Evolutionary conservation across 1,139 yeast species (phyloP).

Genomic region (Scheffersomyces quercinus): DNA sequence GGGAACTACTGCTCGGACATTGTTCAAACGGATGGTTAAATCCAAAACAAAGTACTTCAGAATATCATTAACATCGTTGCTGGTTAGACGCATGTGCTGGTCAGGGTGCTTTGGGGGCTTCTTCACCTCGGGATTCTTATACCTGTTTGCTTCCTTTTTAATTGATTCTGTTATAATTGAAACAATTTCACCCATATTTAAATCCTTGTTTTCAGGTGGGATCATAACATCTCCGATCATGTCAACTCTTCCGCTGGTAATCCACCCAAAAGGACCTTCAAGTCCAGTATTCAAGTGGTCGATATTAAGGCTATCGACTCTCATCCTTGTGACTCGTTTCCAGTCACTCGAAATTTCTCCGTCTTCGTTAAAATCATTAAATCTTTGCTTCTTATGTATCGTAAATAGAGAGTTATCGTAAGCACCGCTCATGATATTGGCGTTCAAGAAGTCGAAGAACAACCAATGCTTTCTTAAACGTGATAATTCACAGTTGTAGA

Average conservation of each 20-base stretch:
- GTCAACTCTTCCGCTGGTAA: slow-evolving; percentile 85
- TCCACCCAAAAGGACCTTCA: slow-evolving; percentile 97
- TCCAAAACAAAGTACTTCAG: slow-evolving; percentile 72
- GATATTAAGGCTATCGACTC: slow-evolving; percentile 81
- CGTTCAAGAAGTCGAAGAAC: slow-evolving; percentile 81
- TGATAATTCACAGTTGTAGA: slow-evolving; percentile 81
- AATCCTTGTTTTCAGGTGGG: slow-evolving; percentile 58
- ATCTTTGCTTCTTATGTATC: slow-evolving; percentile 72
- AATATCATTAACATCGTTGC: slow-evolving; percentile 32
- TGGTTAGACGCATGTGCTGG: slow-evolving; percentile 28
- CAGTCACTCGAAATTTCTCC: slow-evolving; percentile 31
- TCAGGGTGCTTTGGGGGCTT: slow-evolving; percentile 20
- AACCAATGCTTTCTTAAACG: slow-evolving; percentile 89
- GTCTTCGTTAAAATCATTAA: slow-evolving; percentile 37
- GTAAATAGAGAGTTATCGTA: slow-evolving; percentile 93
- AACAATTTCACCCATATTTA: slow-evolving; percentile 43
- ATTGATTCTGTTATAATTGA: slow-evolving; percentile 40
- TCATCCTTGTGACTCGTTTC: slow-evolving; percentile 70
- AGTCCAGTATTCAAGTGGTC: slow-evolving; percentile 90
- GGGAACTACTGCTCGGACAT: slow-evolving; percentile 88
- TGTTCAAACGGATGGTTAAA: slow-evolving; percentile 72
- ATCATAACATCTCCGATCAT: slow-evolving; percentile 88
- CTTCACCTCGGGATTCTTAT: slow-evolving; percentile 37
- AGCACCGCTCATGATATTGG: slow-evolving; percentile 83
- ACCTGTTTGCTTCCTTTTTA: slow-evolving; percentile 40